Conservation (phyloP, 495 filamentous ascomycete species). For the Durotheca rogersii region DNA sequence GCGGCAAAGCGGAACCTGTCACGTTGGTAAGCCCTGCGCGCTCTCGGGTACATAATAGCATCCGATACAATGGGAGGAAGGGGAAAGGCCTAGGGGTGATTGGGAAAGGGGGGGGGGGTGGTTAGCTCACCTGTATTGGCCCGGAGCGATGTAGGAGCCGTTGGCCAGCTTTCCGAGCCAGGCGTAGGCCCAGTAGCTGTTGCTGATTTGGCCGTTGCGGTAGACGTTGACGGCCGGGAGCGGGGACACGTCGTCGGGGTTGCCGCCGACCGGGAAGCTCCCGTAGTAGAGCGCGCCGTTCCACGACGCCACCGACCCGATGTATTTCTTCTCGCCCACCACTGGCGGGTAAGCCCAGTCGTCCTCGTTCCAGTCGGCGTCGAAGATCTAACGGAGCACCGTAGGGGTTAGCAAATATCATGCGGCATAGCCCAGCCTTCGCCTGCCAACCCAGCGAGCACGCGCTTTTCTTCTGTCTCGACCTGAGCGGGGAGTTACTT, state of each 20-base stretch:
- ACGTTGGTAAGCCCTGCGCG: neutral
- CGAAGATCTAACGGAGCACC: conserved; percentile 30
- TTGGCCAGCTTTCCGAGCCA: conserved; percentile 41
- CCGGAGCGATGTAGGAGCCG: conserved; percentile 37
- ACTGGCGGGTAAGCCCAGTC: conserved; percentile 43
- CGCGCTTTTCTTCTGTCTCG: neutral
- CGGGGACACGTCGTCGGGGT: conserved; percentile 21
- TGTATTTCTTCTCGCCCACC: conserved; percentile 33
- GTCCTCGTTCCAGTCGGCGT: conserved; percentile 26
- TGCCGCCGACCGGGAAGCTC: conserved; percentile 18
- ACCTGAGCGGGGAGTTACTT: neutral
- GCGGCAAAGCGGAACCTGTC: conserved; percentile 33
- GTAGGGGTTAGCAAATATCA: neutral
- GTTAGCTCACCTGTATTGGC: conserved; percentile 38
- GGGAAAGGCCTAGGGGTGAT: neutral
- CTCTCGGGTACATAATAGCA: neutral
- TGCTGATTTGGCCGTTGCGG: conserved; percentile 21
- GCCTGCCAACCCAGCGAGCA: neutral
- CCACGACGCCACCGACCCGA: conserved; percentile 38
- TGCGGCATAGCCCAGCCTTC: neutral
- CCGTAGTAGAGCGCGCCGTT: conserved; percentile 13
- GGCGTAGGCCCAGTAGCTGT: conserved; percentile 24
- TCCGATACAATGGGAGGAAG: neutral
- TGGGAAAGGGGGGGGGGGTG: neutral
- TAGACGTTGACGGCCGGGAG: conserved; percentile 34